Evolutionary conservation across 169 alveolate species (phyloP), one percentile per base, ranked within the genome.

Genomic region (Cryptosporidium sp.): DNA sequence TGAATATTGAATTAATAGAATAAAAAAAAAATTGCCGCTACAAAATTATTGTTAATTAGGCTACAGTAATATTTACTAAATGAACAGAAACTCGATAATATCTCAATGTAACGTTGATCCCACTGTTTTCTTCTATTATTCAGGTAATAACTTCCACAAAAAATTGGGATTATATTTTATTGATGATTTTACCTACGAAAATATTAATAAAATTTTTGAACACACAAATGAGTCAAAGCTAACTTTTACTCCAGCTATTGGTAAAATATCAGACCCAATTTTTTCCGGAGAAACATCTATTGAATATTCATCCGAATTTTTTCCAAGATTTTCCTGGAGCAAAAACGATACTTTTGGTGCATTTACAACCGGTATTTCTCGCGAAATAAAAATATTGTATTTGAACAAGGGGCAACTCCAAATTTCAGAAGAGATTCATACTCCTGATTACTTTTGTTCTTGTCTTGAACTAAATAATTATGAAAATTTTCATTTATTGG

Each of bases 291-390:
- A 31, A 45, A 3, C 31, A 23, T 39, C n/a, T 60, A 29, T 48
- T 53, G 39, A 44, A 21, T 1, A 26, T n/a, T 44, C 45, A 33
- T n/a, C 16, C 6, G 10, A 73, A 14, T 73, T 33, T 42, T 53
- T 33, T 33, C 86, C 86, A 16, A 56, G 71, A 3, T 73, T 73
- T 60, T 60, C 61, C 6, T 80, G 89, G 89, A 29, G 52, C 65
- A 60, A 16, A 14, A 1, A 35, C 12, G 26, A 21, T 16, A 26
- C 14, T 16, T 12, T 44, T 12, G 89, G 89, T 62, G 75, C 69
- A 62, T 80, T 80, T 29, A 62, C 89, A 23, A 62, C 73, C 4
- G 89, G 89, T 9, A 37, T 23, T 44, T 62, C 73, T 16, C 37
- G 52, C 4, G n/a, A 44, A 14, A 65, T 80, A 7, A 52, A 26